Evolutionary conservation across 345 rosid species (phyloP).

Genomic region (Syzygium grande): DNA sequence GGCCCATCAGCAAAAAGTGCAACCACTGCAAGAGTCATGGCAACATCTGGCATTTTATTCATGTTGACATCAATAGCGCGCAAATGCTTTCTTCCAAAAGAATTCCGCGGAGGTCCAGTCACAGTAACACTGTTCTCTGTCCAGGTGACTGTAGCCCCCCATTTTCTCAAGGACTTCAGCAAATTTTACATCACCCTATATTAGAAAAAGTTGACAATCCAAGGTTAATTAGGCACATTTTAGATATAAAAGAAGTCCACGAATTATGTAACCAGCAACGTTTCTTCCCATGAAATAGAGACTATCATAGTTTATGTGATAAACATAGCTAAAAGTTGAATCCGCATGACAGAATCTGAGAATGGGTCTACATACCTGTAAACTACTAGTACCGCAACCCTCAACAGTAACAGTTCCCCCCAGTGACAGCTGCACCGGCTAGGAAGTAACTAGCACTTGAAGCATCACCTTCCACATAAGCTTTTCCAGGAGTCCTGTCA

Average conservation of each 20-base stretch:
- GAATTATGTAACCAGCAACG: background rate
- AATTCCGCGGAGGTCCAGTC: conserved; percentile 73
- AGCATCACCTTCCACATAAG: conserved; percentile 97
- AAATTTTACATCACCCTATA: conserved; percentile 87
- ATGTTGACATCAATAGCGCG: conserved; percentile 79
- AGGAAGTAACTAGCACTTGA: conserved; percentile 99
- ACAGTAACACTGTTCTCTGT: conserved; percentile 87
- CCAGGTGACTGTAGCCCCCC: conserved; percentile 97
- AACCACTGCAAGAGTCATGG: conserved; percentile 96
- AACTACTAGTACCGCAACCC: conserved; percentile 93
- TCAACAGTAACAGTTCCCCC: conserved; percentile 92
- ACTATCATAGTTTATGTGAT: background rate
- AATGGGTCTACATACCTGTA: conserved; percentile 46
- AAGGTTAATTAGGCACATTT: background rate
- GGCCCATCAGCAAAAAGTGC: conserved; percentile 94
- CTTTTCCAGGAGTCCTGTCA: conserved; percentile 80
- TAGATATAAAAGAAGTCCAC: background rate
- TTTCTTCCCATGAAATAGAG: background rate
- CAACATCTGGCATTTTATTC: conserved; percentile 99
- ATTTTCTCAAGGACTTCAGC: conserved; percentile 94
- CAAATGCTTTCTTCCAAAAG: conserved; percentile 65
- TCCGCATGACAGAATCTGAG: background rate
- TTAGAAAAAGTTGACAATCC: background rate
- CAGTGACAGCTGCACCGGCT: conserved; percentile 95
- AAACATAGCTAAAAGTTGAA: background rate